Percentiles rank a stretch among this genome's conserved stretches.
These are phyloP conservation scores for Ogataea hybrid DNA, from an alignment of 1,139 yeast species.

Conservation along the genomic window DNA sequence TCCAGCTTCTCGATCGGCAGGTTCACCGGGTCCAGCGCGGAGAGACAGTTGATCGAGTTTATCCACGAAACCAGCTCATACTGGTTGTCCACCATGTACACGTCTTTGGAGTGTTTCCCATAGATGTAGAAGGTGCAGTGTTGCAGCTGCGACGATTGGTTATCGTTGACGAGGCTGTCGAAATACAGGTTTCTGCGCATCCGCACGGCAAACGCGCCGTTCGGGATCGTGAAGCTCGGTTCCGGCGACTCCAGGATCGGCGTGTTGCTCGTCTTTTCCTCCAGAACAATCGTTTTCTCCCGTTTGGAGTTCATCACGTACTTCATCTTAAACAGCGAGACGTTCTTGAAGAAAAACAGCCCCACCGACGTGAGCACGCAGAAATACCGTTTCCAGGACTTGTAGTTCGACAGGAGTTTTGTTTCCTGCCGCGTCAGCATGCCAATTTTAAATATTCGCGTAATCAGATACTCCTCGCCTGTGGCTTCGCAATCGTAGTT, in stretches of 20 bases:
- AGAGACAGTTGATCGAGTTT: slow-evolving; percentile 50
- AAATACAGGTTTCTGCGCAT: slow-evolving; percentile 24
- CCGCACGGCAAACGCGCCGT: slow-evolving; percentile 36
- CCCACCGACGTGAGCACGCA: slow-evolving; percentile 46
- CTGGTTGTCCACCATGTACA: slow-evolving; percentile 31
- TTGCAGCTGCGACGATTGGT: slow-evolving; percentile 8
- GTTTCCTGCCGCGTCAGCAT: slow-evolving; percentile 31
- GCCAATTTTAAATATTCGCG: slow-evolving; percentile 33
- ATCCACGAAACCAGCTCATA: slow-evolving; percentile 55
- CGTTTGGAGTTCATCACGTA: slow-evolving; percentile 15
- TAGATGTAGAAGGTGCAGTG: slow-evolving; percentile 34
- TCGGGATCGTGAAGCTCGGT: slow-evolving; percentile 26
- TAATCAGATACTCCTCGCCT: slow-evolving; percentile 23
- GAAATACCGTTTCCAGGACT: slow-evolving; percentile 41
- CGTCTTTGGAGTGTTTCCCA: slow-evolving; percentile 36
- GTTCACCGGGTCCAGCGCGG: slow-evolving; percentile 42
- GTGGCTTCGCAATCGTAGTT: slow-evolving; percentile 7
- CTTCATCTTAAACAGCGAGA: slow-evolving; percentile 29
- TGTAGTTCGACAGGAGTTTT: slow-evolving; percentile 22
- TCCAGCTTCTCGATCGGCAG: slow-evolving; percentile 34
- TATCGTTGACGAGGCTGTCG: slow-evolving; percentile 23
- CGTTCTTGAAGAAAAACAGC: slow-evolving; percentile 39
- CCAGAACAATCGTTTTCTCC: slow-evolving; percentile 27
- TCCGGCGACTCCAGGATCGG: slow-evolving; percentile 22
- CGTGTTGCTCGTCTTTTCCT: slow-evolving; percentile 21